Percentiles rank a stretch among this genome's conserved stretches.
Evolutionary conservation across 495 filamentous ascomycete species (phyloP).

Genomic region (Neurospora terricola): DNA sequence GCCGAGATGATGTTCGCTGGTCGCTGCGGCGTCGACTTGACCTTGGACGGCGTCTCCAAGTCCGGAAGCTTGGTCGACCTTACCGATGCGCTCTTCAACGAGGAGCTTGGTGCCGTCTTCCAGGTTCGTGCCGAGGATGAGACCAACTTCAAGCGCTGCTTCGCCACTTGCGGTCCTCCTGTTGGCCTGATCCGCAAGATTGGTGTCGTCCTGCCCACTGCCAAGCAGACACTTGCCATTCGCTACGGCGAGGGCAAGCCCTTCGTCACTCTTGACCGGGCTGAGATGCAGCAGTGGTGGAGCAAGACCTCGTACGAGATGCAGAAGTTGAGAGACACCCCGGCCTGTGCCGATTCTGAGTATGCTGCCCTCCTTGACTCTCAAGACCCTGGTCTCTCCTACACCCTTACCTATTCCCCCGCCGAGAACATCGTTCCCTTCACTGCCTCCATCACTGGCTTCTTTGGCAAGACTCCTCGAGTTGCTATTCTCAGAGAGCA

Average conservation of each 20-base stretch:
- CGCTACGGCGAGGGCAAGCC: slow-evolving; percentile 48
- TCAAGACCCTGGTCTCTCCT: slow-evolving; percentile 72
- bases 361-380: slow-evolving; percentile 68
- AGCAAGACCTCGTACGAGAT: slow-evolving; percentile 78
- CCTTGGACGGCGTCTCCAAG: slow-evolving; percentile 60
- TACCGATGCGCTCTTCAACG: slow-evolving; percentile 78
- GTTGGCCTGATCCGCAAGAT: slow-evolving; percentile 71
- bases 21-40: slow-evolving; percentile 76
- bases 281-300: slow-evolving; percentile 81
- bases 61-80: slow-evolving; percentile 50
- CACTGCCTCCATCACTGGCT: slow-evolving; percentile 55
- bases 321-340: slow-evolving; percentile 85
- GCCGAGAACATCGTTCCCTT: slow-evolving; percentile 65
- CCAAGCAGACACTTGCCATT: slow-evolving; percentile 74
- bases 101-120: slow-evolving; percentile 96
- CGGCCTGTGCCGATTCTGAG: slow-evolving; percentile 77
- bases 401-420: slow-evolving; percentile 75
- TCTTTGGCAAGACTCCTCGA: slow-evolving; percentile 63
- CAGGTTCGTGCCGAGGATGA: slow-evolving; percentile 81
- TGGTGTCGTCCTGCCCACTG: slow-evolving; percentile 53
- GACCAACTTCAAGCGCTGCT: slow-evolving; percentile 75
- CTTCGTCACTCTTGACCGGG: slow-evolving; percentile 58
- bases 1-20: slow-evolving; percentile 99
- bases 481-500: slow-evolving; percentile 94
- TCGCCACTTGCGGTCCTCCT: slow-evolving; percentile 85